Evolutionary conservation across 2,329 filamentous ascomycete genomes (phyloP).

Genomic region (Orbilia blumenaviensis): DNA sequence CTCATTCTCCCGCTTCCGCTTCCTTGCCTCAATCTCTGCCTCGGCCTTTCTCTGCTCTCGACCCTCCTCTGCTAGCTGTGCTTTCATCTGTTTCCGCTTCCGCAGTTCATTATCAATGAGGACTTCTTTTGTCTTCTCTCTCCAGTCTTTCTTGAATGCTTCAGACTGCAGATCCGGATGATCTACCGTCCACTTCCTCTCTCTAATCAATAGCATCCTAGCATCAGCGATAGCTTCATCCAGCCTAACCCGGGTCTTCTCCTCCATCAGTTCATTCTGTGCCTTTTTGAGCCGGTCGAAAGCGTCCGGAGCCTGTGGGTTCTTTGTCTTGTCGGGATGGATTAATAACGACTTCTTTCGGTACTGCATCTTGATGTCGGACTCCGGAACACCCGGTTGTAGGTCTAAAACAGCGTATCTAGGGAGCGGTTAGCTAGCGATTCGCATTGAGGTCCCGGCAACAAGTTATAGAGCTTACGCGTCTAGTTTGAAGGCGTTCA

Average conservation of each 20-base stretch:
- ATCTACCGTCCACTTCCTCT: constrained; percentile 91
- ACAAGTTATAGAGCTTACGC: constrained; percentile 64
- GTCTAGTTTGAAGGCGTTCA: constrained; percentile 85
- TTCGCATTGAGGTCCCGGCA: constrained; percentile 8
- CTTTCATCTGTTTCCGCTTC: constrained; percentile 83
- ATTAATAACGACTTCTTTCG: constrained; percentile 98
- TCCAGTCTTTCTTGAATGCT: constrained; percentile 85
- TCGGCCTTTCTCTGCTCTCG: constrained; percentile 86
- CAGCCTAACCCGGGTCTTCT: constrained; percentile 84
- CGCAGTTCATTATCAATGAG: constrained; percentile 92
- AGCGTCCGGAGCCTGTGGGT: constrained; percentile 88
- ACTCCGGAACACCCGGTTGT: constrained; percentile 91
- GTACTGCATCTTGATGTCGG: constrained; percentile 93
- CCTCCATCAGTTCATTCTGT: constrained; percentile 88
- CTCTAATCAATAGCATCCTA: constrained; percentile 90
- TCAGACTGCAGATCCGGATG: constrained; percentile 84
- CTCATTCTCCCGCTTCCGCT: constrained; percentile 89
- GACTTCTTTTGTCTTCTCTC: constrained; percentile 86
- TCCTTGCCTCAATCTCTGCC: constrained; percentile 80
- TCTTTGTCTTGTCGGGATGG: constrained; percentile 96
- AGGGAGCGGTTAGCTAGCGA: constrained; percentile 38
- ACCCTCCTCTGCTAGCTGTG: constrained; percentile 95
- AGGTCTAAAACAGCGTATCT: constrained; percentile 95
- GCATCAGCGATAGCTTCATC: constrained; percentile 97
- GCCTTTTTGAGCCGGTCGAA: constrained; percentile 98